Percentiles rank a stretch among this genome's conserved stretches.
phyloP scores from a whole-genome alignment of 163 green algal genomes.

The Volvox carteri region DNA sequence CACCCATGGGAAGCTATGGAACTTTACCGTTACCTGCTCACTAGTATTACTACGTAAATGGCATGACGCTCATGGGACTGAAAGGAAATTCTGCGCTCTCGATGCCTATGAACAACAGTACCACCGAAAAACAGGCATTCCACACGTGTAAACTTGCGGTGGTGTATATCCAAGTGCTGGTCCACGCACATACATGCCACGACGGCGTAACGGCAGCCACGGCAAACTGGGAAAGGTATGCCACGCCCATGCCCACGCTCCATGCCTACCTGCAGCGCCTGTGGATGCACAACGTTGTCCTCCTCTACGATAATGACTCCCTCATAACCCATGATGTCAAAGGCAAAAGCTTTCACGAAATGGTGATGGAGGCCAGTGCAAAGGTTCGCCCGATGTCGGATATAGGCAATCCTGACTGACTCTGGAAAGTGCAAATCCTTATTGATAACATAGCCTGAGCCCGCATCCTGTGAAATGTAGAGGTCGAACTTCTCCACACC shows the following conservation, averaged over 20 bases:
- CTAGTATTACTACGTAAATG: neutral
- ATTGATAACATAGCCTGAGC: neutral
- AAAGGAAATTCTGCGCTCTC: neutral
- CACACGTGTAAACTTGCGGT: neutral
- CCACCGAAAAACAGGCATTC: neutral
- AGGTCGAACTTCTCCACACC: constrained; percentile 17
- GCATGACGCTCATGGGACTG: too few relatives aligned
- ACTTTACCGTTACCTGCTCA: too few relatives aligned
- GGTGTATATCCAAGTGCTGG: neutral
- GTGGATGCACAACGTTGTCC: constrained; percentile 21
- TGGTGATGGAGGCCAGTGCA: constrained; percentile 14
- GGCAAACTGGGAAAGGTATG: neutral
- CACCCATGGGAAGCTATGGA: neutral
- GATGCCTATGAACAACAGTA: neutral
- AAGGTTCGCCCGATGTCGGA: neutral
- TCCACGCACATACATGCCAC: neutral
- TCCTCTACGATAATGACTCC: constrained; percentile 8
- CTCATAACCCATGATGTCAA: constrained; percentile 25
- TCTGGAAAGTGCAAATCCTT: neutral
- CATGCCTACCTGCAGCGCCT: neutral
- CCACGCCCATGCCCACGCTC: neutral
- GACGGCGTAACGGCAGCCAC: too few relatives aligned
- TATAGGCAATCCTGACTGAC: neutral
- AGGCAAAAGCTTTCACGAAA: constrained; percentile 14
- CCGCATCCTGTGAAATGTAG: constrained; percentile 15